phyloP scores from a whole-genome alignment of 352 stramenopile genomes.

The Phytophthora capsici region DNA sequence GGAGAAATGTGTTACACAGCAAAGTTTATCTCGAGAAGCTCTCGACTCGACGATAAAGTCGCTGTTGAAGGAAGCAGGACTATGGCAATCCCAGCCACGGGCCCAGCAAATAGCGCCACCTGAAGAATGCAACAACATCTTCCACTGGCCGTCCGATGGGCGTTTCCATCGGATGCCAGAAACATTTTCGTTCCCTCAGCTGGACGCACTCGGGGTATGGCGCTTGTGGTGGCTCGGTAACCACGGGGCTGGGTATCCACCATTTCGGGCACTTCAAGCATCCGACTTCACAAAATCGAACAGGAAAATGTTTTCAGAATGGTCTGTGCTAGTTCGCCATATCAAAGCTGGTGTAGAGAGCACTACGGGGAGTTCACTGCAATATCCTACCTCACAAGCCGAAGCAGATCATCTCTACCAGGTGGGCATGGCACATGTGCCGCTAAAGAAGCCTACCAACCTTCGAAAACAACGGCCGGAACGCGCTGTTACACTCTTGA shows the following conservation, averaged over 20 bases:
- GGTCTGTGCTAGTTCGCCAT: constrained; percentile 10
- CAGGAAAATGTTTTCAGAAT: constrained; percentile 16
- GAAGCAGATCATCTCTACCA: constrained; percentile 4
- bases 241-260: not conserved
- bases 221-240: constrained; percentile 11
- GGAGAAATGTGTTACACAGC: not conserved
- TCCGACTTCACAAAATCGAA: constrained; percentile 8
- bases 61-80: constrained; percentile 7
- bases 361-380: not conserved
- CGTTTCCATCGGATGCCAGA: constrained; percentile 11
- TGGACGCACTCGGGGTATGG: constrained; percentile 14
- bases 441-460: not conserved
- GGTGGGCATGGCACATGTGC: constrained; percentile 6
- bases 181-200: constrained; percentile 6
- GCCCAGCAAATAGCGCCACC: not conserved
- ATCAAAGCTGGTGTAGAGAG: not conserved
- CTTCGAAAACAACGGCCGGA: not conserved
- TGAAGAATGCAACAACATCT: not conserved
- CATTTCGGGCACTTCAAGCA: not conserved
- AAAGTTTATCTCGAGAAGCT: not conserved
- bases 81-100: not conserved
- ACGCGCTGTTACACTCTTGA: constrained; percentile 4
- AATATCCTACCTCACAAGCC: not conserved
- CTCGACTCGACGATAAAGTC: not conserved
- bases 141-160: not conserved